Evolutionary conservation across 495 filamentous ascomycete species (phyloP).

Genomic region (Aspergillus biplanus): DNA sequence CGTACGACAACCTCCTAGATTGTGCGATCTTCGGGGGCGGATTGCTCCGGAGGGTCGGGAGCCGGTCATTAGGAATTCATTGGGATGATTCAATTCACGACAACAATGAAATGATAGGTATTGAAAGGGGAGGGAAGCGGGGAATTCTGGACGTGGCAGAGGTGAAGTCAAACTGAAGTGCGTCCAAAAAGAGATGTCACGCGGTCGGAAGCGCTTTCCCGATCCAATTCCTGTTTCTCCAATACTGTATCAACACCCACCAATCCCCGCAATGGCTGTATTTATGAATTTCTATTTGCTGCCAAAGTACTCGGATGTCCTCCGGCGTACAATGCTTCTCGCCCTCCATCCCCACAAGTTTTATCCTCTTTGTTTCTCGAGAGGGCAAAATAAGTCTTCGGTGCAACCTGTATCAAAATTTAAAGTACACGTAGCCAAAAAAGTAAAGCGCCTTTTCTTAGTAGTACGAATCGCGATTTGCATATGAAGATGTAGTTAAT

Average conservation of each 20-base stretch:
- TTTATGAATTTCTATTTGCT: neutral
- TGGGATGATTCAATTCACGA: neutral
- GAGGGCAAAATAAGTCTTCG: too few species aligned
- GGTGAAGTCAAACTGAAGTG: neutral
- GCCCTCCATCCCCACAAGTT: neutral
- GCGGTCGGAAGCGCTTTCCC: neutral
- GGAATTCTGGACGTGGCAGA: neutral
- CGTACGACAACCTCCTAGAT: conserved; percentile 40
- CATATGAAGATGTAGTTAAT: too few species aligned
- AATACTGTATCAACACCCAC: neutral
- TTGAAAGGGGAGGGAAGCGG: neutral
- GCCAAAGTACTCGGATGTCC: neutral
- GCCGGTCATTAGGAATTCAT: conserved; percentile 15
- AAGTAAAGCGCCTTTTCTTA: too few species aligned
- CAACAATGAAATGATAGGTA: neutral
- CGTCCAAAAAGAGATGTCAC: neutral
- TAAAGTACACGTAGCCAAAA: too few species aligned
- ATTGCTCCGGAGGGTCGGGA: conserved; percentile 18
- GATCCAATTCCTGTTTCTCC: neutral
- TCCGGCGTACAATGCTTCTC: neutral
- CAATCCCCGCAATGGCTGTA: neutral
- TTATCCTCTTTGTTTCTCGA: too few species aligned
- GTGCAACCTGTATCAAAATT: too few species aligned
- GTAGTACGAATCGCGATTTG: too few species aligned
- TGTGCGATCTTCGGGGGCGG: conserved; percentile 36